Evolutionary conservation across 345 rosid species (phyloP), one percentile per base, ranked within the genome.

Genomic region (Crucihimalaya himalaica): DNA sequence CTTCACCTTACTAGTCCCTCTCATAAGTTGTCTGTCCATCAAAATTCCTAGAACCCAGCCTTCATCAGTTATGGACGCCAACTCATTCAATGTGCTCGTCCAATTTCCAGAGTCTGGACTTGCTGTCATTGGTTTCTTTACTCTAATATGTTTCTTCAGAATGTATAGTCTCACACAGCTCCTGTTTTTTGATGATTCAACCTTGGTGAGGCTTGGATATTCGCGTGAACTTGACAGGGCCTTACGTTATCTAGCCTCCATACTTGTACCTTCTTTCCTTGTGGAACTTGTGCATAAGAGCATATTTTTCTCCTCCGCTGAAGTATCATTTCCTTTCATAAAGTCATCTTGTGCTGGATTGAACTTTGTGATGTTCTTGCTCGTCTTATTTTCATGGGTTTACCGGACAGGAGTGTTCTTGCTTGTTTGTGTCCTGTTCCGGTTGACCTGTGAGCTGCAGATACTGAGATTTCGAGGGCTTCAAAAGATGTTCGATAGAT

Each of bases 391-490:
- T 6, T 86, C 92, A 8, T 87, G 96, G 96, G 80, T 86, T 52
- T 89, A 92, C 56, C 80, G 96, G 31, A 89, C 91, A 2, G 86
- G 86, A 1, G 76, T 89, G 42, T 84, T 88, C 78, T 68, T 92
- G 74, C 75, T 89, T 12, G 88, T 88, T 5, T 89, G 94, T 55
- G 80, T 89, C 9, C 69, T 89, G 72, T 92, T 92, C 58, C 75
- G 92, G 66, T 28, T 88, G 76, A 92, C 97, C 18, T 92, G 96
- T 54, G 96, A 88, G 87, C 86, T 92, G 21, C 94, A 89, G 78
- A 89, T 84, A 27, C 82, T 89, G 25, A 84, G 94, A 80, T 85
- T 92, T 4, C 70, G 78, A 45, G 91, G 92, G 15, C 77, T 92
- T 16, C 83, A 79, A 39, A 80, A 84, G 77, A 68, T 85, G 86